These are phyloP conservation scores for Phylloporus sp. DNA, from an alignment of 1,284 basidiomycete genomes.

Conservation along the genomic window DNA sequence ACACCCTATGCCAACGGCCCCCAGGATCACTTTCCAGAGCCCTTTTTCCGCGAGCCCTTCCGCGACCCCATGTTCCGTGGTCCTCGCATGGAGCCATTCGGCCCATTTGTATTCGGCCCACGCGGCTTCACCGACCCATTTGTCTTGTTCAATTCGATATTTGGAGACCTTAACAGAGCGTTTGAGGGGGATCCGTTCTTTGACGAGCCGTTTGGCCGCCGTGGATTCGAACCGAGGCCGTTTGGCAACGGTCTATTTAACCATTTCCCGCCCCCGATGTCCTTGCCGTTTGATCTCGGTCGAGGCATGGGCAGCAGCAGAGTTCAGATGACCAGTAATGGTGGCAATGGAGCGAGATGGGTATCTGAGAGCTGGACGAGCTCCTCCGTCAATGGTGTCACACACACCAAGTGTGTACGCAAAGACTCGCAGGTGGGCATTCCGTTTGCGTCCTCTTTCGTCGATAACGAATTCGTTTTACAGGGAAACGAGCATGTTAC, in stretches of 20 bases:
- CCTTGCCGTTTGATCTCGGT: conserved; percentile 22
- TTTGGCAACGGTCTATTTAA: conserved; percentile 33
- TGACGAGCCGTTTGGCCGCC: conserved; percentile 19
- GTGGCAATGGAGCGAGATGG: conserved; percentile 45
- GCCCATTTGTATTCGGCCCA: conserved; percentile 21
- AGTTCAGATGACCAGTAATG: conserved; percentile 21
- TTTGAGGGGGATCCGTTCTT: conserved; percentile 39
- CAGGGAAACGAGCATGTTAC: conserved; percentile 79
- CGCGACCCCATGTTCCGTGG: conserved; percentile 39
- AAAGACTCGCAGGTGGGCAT: conserved; percentile 61
- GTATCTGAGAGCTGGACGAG: conserved; percentile 61
- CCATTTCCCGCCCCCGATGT: conserved; percentile 18
- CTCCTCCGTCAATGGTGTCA: conserved; percentile 69
- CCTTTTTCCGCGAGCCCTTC: conserved; percentile 46
- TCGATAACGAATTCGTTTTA: background rate
- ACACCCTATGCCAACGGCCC: conserved; percentile 40
- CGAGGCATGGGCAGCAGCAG: conserved; percentile 23
- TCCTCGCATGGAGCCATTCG: conserved; percentile 38
- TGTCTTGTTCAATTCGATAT: conserved; percentile 71
- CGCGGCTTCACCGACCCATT: conserved; percentile 74
- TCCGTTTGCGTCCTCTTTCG: conserved; percentile 18
- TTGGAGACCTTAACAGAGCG: conserved; percentile 54
- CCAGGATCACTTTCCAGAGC: conserved; percentile 42
- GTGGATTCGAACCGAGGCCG: conserved; percentile 32
- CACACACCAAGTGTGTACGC: conserved; percentile 63